Evolutionary conservation across 2,329 filamentous ascomycete species (phyloP).

Genomic region (Ophiognomonia clavigignenti-juglandacearum): DNA sequence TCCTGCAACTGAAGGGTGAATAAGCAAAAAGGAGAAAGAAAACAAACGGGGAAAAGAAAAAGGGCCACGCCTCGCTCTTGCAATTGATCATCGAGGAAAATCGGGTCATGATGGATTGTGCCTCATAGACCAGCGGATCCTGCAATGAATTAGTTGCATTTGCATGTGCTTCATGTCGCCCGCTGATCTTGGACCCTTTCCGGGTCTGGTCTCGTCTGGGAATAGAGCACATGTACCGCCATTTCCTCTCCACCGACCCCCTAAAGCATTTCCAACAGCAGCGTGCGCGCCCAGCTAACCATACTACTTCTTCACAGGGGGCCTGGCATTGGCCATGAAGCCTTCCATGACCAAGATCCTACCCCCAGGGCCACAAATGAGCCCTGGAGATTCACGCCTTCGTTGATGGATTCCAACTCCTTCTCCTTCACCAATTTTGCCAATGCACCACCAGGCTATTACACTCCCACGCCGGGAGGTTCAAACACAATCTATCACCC

Average conservation of each 20-base stretch:
- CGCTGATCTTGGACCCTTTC: neutral
- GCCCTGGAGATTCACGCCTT: conserved; percentile 83
- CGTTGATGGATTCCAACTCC: conserved; percentile 79
- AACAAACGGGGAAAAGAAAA: no score
- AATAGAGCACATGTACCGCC: neutral
- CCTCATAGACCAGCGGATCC: no score
- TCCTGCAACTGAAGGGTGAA: no score
- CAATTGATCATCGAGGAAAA: no score
- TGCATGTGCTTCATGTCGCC: neutral
- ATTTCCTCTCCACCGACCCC: no score
- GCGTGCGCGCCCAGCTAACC: neutral
- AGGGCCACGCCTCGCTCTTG: no score
- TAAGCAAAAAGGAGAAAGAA: no score
- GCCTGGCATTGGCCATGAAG: conserved; percentile 34
- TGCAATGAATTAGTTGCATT: neutral
- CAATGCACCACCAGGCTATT: conserved; percentile 77
- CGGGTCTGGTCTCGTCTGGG: neutral
- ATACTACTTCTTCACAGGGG: conserved; percentile 38
- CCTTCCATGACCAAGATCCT: conserved; percentile 68
- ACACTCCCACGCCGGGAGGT: conserved; percentile 80
- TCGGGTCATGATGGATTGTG: no score
- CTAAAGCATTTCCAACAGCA: no score
- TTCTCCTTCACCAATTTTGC: conserved; percentile 76
- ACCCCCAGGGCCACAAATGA: conserved; percentile 78
- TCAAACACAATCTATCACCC: conserved; percentile 76